Conservation (phyloP, 805 yeast genomes). For the Maudiozyma barnettii region DNA sequence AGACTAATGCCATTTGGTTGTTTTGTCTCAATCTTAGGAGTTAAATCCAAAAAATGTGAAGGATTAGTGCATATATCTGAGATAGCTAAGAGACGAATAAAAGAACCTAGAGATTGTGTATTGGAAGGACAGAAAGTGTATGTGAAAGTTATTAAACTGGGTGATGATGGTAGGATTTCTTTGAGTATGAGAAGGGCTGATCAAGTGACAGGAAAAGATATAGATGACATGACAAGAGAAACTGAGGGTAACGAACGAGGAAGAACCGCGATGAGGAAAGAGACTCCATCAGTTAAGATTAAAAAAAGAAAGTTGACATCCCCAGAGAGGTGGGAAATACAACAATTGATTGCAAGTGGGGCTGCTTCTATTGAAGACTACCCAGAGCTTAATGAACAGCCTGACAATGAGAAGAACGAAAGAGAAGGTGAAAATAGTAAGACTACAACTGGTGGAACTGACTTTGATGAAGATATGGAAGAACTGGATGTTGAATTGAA, state of each 20-base stretch:
- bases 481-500: constrained; percentile 68
- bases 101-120: constrained; percentile 51
- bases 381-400: constrained; percentile 47
- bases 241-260: constrained; percentile 2
- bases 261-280: constrained; percentile 2
- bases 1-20: constrained; percentile 67
- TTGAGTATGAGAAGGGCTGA: constrained; percentile 65
- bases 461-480: constrained; percentile 25
- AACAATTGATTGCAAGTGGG: constrained; percentile 75
- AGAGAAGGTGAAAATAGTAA: constrained; percentile 9
- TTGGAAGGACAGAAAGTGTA: constrained; percentile 50
- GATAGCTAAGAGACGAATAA: constrained; percentile 40
- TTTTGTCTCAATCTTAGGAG: constrained; percentile 47
- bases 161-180: constrained; percentile 41
- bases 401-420: constrained; percentile 5
- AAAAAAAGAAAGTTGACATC: constrained; percentile 50
- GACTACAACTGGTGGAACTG: constrained; percentile 6
- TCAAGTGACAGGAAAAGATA: constrained; percentile 53
- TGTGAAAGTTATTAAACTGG: constrained; percentile 45
- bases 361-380: constrained; percentile 57
- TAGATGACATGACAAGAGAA: neutral
- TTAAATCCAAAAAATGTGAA: constrained; percentile 28
- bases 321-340: constrained; percentile 85
- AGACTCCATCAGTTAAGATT: constrained; percentile 3
- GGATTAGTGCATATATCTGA: constrained; percentile 78